Conservation (phyloP, 441 rosid genomes). For the Mallotus repandus region DNA sequence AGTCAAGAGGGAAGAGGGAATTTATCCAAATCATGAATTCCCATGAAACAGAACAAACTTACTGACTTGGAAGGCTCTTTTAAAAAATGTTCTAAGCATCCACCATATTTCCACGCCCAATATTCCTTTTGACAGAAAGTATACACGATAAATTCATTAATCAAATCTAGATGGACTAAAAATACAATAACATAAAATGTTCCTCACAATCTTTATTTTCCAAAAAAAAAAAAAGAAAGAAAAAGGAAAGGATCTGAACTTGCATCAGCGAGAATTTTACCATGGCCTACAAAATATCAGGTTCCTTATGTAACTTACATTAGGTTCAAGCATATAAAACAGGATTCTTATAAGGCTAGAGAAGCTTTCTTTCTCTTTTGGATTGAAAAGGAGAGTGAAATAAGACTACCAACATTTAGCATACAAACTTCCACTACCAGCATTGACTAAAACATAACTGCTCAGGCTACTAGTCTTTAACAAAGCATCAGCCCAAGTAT, state of each 20-base stretch:
- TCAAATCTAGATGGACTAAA: neutral
- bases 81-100: neutral
- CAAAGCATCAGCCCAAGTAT: neutral
- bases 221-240: neutral
- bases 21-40: neutral
- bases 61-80: neutral
- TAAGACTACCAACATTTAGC: neutral
- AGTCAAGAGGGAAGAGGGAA: neutral
- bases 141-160: neutral
- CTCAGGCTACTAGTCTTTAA: neutral
- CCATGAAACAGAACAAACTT: neutral
- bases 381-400: neutral
- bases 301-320: neutral
- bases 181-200: neutral
- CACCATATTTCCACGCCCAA: neutral
- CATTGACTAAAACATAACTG: constrained; percentile 1
- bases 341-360: too few relatives aligned
- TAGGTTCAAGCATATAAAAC: too few relatives aligned
- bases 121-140: neutral
- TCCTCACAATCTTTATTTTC: neutral
- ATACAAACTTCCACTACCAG: neutral
- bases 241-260: neutral
- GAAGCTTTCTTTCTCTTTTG: neutral
- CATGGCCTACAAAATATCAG: neutral
- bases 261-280: neutral